A percentile compares a stretch with the other conserved stretches of the same genome.
Conservation (phyloP, 2,329 filamentous ascomycete genomes). For the Colletotrichum godetiae region DNA sequence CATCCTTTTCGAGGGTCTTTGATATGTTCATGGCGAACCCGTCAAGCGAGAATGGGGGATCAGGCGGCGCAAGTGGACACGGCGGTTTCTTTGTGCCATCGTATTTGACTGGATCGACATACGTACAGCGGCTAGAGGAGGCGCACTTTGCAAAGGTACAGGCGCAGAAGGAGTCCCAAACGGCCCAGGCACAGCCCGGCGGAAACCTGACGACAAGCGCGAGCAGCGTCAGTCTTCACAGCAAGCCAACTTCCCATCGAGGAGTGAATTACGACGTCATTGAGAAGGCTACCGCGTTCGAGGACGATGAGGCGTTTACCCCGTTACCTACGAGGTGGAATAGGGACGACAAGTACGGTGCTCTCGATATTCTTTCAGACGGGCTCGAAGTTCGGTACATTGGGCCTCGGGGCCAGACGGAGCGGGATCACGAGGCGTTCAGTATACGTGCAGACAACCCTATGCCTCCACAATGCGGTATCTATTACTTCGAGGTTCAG, state of each 20-base stretch:
- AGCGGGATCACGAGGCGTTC: conserved; percentile 79
- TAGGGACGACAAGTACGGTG: conserved; percentile 77
- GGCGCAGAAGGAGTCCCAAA: conserved; percentile 61
- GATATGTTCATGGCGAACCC: conserved; percentile 55
- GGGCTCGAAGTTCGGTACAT: conserved; percentile 77
- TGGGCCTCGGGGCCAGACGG: conserved; percentile 57
- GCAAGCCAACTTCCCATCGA: conserved; percentile 72
- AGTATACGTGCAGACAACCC: conserved; percentile 84
- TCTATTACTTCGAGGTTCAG: conserved; percentile 90
- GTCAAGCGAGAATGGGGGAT: conserved; percentile 36
- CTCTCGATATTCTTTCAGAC: conserved; percentile 79
- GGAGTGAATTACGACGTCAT: conserved; percentile 87
- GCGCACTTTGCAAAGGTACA: conserved; percentile 71
- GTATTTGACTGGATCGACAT: conserved; percentile 82
- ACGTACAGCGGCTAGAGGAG: conserved; percentile 81
- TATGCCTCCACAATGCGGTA: conserved; percentile 89
- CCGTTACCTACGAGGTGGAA: conserved; percentile 88
- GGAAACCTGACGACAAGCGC: conserved; percentile 65
- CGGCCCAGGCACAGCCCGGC: conserved; percentile 53
- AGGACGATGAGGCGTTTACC: conserved; percentile 69
- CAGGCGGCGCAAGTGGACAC: conserved; percentile 44
- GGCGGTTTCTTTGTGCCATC: conserved; percentile 81
- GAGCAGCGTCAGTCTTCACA: conserved; percentile 61
- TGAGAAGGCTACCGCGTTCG: conserved; percentile 73
- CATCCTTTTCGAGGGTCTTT: conserved; percentile 64